These are phyloP conservation scores for Kalaharituber pfeilii DNA, from an alignment of 2,329 filamentous ascomycete genomes.

Conservation along the genomic window DNA sequence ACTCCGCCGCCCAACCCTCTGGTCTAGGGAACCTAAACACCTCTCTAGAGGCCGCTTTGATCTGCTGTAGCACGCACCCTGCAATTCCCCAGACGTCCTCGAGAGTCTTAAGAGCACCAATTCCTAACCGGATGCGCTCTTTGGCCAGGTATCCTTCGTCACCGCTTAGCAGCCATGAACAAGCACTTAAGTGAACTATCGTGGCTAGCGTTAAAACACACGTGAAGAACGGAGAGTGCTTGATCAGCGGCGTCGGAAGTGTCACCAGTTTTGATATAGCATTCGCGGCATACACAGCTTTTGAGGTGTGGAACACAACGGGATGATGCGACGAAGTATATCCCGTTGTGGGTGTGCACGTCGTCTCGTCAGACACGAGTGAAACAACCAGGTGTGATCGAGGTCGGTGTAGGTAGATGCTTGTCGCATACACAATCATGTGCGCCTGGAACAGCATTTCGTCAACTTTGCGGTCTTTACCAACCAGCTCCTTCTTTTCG, in stretches of 20 bases:
- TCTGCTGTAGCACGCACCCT: conserved; percentile 49
- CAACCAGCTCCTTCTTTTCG: conserved; percentile 51
- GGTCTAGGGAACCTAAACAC: conserved; percentile 40
- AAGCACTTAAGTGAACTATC: conserved; percentile 66
- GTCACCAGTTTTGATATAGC: conserved; percentile 59
- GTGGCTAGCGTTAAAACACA: conserved; percentile 63
- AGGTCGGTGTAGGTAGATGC: conserved; percentile 64
- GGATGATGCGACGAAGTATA: conserved; percentile 25
- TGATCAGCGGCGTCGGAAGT: conserved; percentile 51
- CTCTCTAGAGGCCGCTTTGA: conserved; percentile 62
- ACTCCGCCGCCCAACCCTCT: conserved; percentile 37
- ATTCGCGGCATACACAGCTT: conserved; percentile 62
- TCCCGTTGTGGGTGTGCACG: conserved; percentile 43
- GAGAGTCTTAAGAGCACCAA: conserved; percentile 53
- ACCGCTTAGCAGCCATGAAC: conserved; percentile 45
- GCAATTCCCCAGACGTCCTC: conserved; percentile 58
- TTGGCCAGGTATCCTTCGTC: conserved; percentile 48
- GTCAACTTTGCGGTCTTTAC: conserved; percentile 54
- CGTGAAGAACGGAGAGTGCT: conserved; percentile 70
- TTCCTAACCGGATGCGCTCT: conserved; percentile 62
- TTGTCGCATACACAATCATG: conserved; percentile 49
- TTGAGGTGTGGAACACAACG: conserved; percentile 52
- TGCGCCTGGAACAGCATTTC: conserved; percentile 85
- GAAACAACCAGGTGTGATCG: conserved; percentile 50
- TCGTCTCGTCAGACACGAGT: conserved; percentile 44